Percentiles rank a stretch among this genome's conserved stretches.
phyloP scores from a whole-genome alignment of 2,329 filamentous ascomycete species.

The Ophiostoma pallidulum region DNA sequence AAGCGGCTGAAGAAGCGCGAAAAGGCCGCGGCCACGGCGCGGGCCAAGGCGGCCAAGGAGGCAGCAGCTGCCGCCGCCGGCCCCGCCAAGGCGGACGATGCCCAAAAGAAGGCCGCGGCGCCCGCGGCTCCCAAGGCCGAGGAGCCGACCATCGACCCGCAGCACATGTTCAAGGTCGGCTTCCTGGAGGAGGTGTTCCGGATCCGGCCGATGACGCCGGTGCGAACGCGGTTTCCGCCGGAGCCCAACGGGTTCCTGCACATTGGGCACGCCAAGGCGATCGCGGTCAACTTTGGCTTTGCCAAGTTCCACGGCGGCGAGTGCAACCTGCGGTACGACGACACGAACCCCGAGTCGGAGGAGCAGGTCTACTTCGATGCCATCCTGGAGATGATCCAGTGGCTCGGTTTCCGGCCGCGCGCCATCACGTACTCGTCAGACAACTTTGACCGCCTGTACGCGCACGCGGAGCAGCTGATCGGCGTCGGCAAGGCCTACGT shows the following conservation, averaged over 20 bases:
- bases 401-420: slow-evolving; percentile 74
- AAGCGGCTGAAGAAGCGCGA: slow-evolving; percentile 49
- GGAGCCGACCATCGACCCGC: slow-evolving; percentile 43
- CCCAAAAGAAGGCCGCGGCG: slow-evolving; percentile 25
- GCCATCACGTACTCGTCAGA: slow-evolving; percentile 82
- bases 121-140: slow-evolving; percentile 28
- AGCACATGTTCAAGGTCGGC: slow-evolving; percentile 71
- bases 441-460: slow-evolving; percentile 81
- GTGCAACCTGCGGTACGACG: slow-evolving; percentile 44
- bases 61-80: slow-evolving; percentile 20
- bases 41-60: slow-evolving; percentile 19
- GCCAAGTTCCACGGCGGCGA: slow-evolving; percentile 69
- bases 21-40: slow-evolving; percentile 43
- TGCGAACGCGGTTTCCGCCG: slow-evolving; percentile 67
- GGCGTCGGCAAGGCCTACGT: slow-evolving; percentile 65
- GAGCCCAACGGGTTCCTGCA: slow-evolving; percentile 92
- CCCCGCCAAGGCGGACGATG: slow-evolving; percentile 15
- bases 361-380: slow-evolving; percentile 81
- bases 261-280: slow-evolving; percentile 90
- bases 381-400: slow-evolving; percentile 80
- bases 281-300: slow-evolving; percentile 94
- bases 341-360: slow-evolving; percentile 91
- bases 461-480: slow-evolving; percentile 79
- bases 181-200: slow-evolving; percentile 66
- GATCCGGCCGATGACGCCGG: slow-evolving; percentile 51